phyloP scores from a whole-genome alignment of 1,139 yeast genomes.

The Protomyces lactucae-debilis region DNA sequence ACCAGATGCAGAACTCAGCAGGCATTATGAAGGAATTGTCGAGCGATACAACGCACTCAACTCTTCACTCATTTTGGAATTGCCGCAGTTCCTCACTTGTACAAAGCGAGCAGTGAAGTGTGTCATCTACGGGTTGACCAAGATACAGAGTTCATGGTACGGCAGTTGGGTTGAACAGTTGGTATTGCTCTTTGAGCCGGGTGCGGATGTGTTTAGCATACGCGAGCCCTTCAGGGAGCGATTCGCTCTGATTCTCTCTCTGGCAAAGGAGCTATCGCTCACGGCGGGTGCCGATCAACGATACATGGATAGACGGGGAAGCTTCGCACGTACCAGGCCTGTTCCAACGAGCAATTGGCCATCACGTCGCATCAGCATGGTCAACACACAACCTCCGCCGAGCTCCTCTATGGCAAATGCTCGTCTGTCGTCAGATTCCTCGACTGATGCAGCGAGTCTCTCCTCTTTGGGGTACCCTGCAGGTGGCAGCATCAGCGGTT shows the following conservation, averaged over 20 bases:
- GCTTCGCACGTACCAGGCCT: background rate
- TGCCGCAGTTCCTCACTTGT: slow-evolving; percentile 4
- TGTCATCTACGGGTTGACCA: background rate
- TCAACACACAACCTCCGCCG: background rate
- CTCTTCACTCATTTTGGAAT: slow-evolving; percentile 3
- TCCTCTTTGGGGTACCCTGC: background rate
- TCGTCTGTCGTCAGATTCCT: background rate
- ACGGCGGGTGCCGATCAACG: background rate
- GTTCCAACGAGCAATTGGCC: background rate
- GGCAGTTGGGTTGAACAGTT: slow-evolving; percentile 4
- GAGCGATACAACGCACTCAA: slow-evolving; percentile 2
- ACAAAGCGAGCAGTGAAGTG: slow-evolving; percentile 4
- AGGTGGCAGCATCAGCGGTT: background rate
- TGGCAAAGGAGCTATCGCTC: background rate
- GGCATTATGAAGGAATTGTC: background rate
- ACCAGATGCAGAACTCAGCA: background rate
- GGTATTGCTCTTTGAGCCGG: background rate
- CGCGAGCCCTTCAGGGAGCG: background rate
- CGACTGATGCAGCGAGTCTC: background rate
- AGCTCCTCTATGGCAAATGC: background rate
- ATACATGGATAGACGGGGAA: background rate
- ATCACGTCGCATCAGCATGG: background rate
- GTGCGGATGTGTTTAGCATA: background rate
- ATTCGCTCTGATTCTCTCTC: background rate
- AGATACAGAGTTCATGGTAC: slow-evolving; percentile 13